Percentiles rank a stretch among this genome's conserved stretches.
These are phyloP conservation scores for Phytophthora rubi DNA, from an alignment of 352 stramenopile genomes.

Conservation along the genomic window DNA sequence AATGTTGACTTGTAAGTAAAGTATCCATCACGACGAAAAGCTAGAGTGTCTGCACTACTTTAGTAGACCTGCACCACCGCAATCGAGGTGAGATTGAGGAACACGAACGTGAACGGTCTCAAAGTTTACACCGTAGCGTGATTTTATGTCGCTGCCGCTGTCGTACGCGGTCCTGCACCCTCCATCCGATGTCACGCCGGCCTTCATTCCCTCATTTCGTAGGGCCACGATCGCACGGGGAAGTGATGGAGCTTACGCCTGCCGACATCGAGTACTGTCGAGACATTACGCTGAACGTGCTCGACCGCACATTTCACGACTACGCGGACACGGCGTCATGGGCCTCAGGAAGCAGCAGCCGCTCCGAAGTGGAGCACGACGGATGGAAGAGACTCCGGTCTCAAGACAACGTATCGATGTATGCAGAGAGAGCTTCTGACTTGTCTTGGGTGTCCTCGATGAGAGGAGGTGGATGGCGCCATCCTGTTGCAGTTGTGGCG, in stretches of 20 bases:
- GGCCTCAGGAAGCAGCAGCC: slow-evolving; percentile 9
- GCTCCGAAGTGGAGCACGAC: slow-evolving; percentile 11
- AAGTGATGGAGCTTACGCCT: slow-evolving; percentile 14
- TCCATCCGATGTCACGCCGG: background rate
- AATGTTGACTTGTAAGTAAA: background rate
- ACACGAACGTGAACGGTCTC: slow-evolving; percentile 2
- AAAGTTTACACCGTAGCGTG: slow-evolving; percentile 2
- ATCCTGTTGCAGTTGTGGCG: slow-evolving; percentile 18
- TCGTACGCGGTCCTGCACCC: slow-evolving; percentile 11
- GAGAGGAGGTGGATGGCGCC: slow-evolving; percentile 5
- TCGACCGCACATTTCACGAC: slow-evolving; percentile 26
- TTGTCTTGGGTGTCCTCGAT: slow-evolving; percentile 12
- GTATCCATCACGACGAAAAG: background rate
- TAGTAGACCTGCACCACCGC: background rate
- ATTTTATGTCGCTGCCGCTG: background rate
- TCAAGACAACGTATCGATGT: slow-evolving; percentile 21
- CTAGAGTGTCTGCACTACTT: too few species aligned
- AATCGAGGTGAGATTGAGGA: background rate
- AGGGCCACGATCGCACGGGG: background rate
- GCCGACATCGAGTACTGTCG: slow-evolving; percentile 23
- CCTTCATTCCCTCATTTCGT: slow-evolving; percentile 6
- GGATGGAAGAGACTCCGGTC: slow-evolving; percentile 23
- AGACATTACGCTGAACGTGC: slow-evolving; percentile 17
- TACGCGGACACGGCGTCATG: slow-evolving; percentile 28
- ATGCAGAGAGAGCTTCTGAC: slow-evolving; percentile 13